Evolutionary conservation across 2,329 filamentous ascomycete genomes (phyloP), one percentile per base, ranked within the genome.

Genomic region (Teratosphaeriaceae sp.): DNA sequence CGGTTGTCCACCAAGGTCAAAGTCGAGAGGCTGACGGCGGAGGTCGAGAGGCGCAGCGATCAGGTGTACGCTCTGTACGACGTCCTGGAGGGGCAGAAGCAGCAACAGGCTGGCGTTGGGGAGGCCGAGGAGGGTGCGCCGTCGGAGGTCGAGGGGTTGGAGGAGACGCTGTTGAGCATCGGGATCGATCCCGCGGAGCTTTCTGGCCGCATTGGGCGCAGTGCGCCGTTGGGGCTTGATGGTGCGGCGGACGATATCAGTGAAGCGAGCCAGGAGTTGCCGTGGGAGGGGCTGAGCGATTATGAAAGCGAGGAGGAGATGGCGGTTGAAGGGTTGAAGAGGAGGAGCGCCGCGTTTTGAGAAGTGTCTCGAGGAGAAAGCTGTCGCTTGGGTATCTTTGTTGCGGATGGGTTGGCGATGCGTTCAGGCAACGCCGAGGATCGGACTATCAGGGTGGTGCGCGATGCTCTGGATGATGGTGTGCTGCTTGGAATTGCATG

Each of bases 51-150:
- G 56, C 88, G 89, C 65, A 79, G 80, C 20, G 82, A 85, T 48
- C 84, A 89, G 62, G 81, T 94, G 31, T 94, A 94, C 65, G 76
- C 79, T 31, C 71, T 94, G 12, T 86, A 89, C 54, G 88, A 94
- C 61, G 86, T 92, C 1, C 71, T 92, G 1, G 86, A 90, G 63
- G 85, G 83, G 5, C 85, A 89, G 61, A 86, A 84, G 66, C 71
- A 72, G 24, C 73, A 74, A 2, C 79, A 79, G 0, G 75, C 79
- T 30, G n/a, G n/a, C n/a, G n/a, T n/a, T n/a, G n/a, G n/a, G n/a
- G n/a, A n/a, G n/a, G n/a, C n/a, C n/a, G n/a, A n/a, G n/a, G n/a
- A n/a, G n/a, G n/a, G n/a, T n/a, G n/a, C n/a, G 9, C n/a, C 31
- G 56, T 71, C 65, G 37, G 63, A 53, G 0, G 65, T 66, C 42